Conservation (phyloP, 352 stramenopile species). For the Phytophthora cryptogea region DNA sequence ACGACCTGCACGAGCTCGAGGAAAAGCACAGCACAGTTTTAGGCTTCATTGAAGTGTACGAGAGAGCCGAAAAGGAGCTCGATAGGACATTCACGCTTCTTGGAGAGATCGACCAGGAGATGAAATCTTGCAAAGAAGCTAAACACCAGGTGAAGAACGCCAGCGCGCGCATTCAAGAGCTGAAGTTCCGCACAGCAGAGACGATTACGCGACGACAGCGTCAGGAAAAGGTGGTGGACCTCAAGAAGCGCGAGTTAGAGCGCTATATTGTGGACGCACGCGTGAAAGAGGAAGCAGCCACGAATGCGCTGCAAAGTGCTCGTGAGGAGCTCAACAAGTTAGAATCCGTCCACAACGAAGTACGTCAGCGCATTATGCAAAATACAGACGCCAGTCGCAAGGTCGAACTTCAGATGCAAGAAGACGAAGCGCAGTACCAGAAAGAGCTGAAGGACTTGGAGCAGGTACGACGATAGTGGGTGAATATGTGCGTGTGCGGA, state of each 20-base stretch:
- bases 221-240: conserved; percentile 67
- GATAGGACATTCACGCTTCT: conserved; percentile 65
- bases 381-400: conserved; percentile 60
- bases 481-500: not conserved
- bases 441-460: conserved; percentile 68
- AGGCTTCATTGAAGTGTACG: conserved; percentile 68
- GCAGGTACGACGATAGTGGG: conserved; percentile 37
- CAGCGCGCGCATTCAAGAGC: conserved; percentile 56
- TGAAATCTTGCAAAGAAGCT: conserved; percentile 65
- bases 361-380: conserved; percentile 57
- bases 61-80: conserved; percentile 72
- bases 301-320: conserved; percentile 55
- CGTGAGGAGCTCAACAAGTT: conserved; percentile 63
- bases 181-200: conserved; percentile 50
- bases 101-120: conserved; percentile 63
- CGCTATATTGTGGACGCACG: conserved; percentile 68
- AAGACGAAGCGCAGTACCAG: conserved; percentile 67
- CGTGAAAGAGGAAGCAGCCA: conserved; percentile 63
- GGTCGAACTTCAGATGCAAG: conserved; percentile 66
- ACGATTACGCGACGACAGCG: conserved; percentile 71
- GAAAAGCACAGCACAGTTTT: conserved; percentile 59
- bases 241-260: conserved; percentile 73
- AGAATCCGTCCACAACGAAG: conserved; percentile 47
- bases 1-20: conserved; percentile 70
- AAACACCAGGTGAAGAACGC: conserved; percentile 76